Conservation (phyloP, 208 protist genomes). For the Naegleria gruberi region DNA sequence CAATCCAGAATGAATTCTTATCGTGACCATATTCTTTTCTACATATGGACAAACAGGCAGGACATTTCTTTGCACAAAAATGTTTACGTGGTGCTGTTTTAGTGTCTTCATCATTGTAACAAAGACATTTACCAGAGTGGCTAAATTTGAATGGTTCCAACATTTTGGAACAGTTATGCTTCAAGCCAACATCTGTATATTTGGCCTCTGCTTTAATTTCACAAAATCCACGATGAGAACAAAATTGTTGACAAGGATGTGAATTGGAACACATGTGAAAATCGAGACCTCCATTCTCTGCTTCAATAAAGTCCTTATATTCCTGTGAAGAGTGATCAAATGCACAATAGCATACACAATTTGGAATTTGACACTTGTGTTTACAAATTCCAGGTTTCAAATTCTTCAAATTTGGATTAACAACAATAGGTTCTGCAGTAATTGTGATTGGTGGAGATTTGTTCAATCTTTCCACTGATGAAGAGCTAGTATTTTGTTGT, state of each 20-base stretch:
- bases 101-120: neutral
- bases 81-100: neutral
- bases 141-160: neutral
- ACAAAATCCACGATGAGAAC: neutral
- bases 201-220: neutral
- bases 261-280: neutral
- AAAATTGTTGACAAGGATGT: neutral
- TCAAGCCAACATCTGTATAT: neutral
- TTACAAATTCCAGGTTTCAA: neutral
- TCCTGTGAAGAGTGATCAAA: neutral
- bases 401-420: neutral
- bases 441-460: no score
- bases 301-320: neutral
- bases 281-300: neutral
- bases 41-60: neutral
- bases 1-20: neutral
- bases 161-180: neutral
- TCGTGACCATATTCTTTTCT: neutral
- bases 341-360: neutral
- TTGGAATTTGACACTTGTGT: neutral
- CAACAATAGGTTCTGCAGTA: no score
- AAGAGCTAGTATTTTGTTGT: no score
- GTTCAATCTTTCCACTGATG: no score
- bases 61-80: neutral
- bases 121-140: neutral